A percentile compares a stretch with the other conserved stretches of the same genome.
Evolutionary conservation across 2,329 filamentous ascomycete genomes (phyloP).

Genomic region (Aspergillus pseudonomiae): DNA sequence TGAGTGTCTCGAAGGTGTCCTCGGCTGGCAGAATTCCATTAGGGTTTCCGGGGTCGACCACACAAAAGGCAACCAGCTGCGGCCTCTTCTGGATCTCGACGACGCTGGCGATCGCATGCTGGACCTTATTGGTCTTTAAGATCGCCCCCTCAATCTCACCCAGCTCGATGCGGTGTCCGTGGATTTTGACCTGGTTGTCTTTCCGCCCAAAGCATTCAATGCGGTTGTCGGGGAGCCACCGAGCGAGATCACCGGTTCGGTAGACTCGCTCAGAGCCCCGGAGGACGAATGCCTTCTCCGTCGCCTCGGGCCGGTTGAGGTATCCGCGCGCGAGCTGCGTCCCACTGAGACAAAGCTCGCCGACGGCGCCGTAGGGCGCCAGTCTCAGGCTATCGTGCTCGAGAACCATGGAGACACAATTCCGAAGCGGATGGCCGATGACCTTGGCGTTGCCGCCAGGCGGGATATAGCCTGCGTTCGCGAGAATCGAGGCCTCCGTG

Average conservation of each 20-base stretch:
- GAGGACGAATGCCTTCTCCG: conserved; percentile 13
- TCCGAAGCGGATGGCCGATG: conserved; percentile 19
- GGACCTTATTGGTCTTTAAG: no score
- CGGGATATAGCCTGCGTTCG: conserved; percentile 11
- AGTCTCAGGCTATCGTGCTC: conserved; percentile 12
- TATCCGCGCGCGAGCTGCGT: conserved; percentile 21
- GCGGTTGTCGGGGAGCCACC: conserved; percentile 6
- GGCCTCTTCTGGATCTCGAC: conserved; percentile 10
- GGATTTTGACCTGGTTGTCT: not conserved
- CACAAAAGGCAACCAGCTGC: conserved; percentile 15
- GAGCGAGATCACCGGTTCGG: conserved; percentile 26
- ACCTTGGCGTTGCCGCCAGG: conserved; percentile 9
- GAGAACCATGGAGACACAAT: conserved; percentile 16
- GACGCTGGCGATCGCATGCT: conserved; percentile 10
- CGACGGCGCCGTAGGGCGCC: conserved; percentile 18
- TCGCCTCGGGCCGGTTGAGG: conserved; percentile 20
- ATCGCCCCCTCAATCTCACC: not conserved
- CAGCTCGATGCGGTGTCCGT: not conserved
- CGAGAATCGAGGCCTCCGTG: conserved; percentile 21
- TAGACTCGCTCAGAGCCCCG: conserved; percentile 12
- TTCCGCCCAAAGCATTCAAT: not conserved
- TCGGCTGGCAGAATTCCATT: not conserved
- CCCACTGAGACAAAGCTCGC: conserved; percentile 20
- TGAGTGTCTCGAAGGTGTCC: not conserved
- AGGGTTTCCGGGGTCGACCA: not conserved